Evolutionary conservation across 1,284 basidiomycete species (phyloP), one percentile per base, ranked within the genome.

Genomic region (Amylostereum chailletii): DNA sequence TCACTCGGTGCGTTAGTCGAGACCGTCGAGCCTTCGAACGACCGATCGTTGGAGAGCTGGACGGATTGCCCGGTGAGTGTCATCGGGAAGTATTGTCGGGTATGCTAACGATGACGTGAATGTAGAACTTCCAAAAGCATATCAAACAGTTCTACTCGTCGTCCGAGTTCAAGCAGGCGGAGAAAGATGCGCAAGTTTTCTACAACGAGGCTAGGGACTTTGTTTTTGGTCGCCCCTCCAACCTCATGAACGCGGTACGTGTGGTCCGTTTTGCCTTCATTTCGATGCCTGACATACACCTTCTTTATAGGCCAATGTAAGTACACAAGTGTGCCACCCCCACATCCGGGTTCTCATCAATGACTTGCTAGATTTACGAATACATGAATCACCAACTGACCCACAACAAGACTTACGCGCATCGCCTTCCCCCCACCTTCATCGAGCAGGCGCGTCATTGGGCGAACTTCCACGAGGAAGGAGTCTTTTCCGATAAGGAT

Each of bases 31-130:
- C 86, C 90, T 31, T 76, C 74, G 40, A 88, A 91, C 57, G 87
- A 90, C 60, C 79, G 86, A 57, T 86, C 86, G 34, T 72, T 94
- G 57, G 90, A 94, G 65, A 81, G 83, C 52, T 94, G 86, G 86
- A 90, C 87, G 11, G 72, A 80, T 59, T 92, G 89, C 68, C 84
- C 83, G 4, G 85, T 86, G 65, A 36, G 76, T 37, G 29, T 19
- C 19, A 19, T 19, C 19, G 19, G 19, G 19, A 19, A 19, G 19
- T 19, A 19, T 19, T 19, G 19, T 19, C 19, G 19, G 19, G 19
- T 19, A 19, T 19, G 19, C 19, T 19, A 19, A 19, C 19, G 19
- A 19, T 19, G 19, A 19, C 19, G 19, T 10, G 40, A 31, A 31
- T 53, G 29, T 53, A 83, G 81, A 71, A 72, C 19, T 87, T 87